phyloP scores from a whole-genome alignment of 2,329 filamentous ascomycete genomes.

The Epichloe elymi region DNA sequence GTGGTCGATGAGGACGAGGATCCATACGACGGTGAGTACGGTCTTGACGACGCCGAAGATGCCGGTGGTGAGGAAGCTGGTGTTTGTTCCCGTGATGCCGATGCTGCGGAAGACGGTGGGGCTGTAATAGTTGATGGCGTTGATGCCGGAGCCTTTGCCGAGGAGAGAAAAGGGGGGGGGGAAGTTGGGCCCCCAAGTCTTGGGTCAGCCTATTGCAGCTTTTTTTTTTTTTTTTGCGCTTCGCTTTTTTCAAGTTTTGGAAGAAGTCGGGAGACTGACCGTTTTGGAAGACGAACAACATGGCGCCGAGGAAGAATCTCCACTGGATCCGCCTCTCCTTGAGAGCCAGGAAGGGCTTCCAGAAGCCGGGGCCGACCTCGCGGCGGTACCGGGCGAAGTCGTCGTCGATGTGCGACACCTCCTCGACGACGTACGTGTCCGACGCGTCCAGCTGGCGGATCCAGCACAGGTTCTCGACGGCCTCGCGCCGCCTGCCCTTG shows the following conservation, averaged over 20 bases:
- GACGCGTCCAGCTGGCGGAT: constrained; percentile 43
- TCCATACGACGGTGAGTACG: constrained; percentile 29
- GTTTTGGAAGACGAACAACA: constrained; percentile 72
- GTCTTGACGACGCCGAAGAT: constrained; percentile 17
- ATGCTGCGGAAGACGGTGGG: constrained; percentile 18
- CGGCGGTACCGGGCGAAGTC: constrained; percentile 52
- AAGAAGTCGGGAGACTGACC: constrained; percentile 21
- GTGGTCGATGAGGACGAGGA: constrained; percentile 15
- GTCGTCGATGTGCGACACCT: constrained; percentile 56
- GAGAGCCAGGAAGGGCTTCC: constrained; percentile 53
- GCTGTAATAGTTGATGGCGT: constrained; percentile 20
- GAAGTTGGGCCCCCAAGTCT: too few species aligned
- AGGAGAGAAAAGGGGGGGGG: neutral
- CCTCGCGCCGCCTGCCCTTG: constrained; percentile 46
- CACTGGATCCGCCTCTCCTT: constrained; percentile 47
- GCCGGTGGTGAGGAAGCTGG: constrained; percentile 17
- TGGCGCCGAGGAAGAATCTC: constrained; percentile 59
- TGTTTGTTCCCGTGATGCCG: constrained; percentile 13
- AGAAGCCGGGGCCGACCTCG: constrained; percentile 58
- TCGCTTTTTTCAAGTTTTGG: too few species aligned
- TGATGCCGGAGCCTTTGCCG: constrained; percentile 14
- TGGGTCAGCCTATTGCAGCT: neutral
- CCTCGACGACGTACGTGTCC: constrained; percentile 58
- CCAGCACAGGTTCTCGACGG: constrained; percentile 47
- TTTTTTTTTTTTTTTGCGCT: too few species aligned